Conservation (phyloP, 208 protist species). For the Leishmania lainsoni region DNA sequence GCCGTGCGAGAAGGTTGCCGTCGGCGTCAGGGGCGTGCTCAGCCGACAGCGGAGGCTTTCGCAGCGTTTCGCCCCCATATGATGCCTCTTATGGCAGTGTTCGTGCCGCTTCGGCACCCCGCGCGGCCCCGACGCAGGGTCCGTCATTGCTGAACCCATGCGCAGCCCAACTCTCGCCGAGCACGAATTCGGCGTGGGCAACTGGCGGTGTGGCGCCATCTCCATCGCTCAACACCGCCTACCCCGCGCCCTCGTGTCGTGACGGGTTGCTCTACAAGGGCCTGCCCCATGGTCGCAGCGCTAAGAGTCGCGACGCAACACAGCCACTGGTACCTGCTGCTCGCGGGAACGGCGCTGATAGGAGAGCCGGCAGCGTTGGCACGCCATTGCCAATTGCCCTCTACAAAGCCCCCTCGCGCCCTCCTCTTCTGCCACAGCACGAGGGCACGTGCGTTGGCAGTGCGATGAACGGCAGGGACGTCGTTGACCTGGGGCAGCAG, state of each 20-base stretch:
- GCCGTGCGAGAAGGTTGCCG: not conserved
- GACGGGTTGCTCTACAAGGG: constrained; percentile 8
- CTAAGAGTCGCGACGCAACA: not conserved
- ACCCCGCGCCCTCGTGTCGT: not conserved
- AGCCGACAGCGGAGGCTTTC: not conserved
- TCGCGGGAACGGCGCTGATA: too few relatives aligned
- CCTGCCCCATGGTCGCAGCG: not conserved
- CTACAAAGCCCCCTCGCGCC: not conserved
- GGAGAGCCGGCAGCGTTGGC: not conserved
- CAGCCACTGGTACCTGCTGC: not conserved
- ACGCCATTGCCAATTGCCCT: too few relatives aligned
- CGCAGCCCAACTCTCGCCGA: not conserved
- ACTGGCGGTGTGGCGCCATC: not conserved
- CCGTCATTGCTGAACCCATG: not conserved
- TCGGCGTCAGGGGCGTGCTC: not conserved
- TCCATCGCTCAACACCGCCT: not conserved
- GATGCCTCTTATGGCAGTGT: not conserved
- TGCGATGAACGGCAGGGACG: not conserved
- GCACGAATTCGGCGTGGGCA: not conserved
- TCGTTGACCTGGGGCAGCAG: not conserved
- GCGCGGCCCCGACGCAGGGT: not conserved
- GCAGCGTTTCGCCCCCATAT: not conserved
- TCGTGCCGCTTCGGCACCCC: constrained; percentile 3
- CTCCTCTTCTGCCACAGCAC: not conserved
- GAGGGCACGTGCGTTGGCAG: not conserved